phyloP scores from a whole-genome alignment of 108 stramenopile genomes.

The Parmales sp. region DNA sequence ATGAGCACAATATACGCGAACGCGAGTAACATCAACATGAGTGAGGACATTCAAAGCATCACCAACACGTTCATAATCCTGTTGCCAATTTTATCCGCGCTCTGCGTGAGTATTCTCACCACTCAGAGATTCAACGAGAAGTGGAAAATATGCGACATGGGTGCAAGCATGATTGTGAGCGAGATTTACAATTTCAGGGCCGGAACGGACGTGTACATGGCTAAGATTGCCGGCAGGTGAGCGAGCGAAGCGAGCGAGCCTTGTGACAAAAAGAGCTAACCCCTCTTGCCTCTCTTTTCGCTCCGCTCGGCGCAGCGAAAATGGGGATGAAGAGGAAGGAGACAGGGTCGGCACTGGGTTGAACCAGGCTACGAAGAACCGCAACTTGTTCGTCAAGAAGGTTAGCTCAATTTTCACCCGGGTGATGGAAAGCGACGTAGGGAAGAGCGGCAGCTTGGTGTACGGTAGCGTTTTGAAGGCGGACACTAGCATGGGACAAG shows the following conservation, averaged over 20 bases:
- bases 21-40: background rate
- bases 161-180: background rate
- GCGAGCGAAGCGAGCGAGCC: background rate
- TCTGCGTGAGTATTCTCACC: background rate
- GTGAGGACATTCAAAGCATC: background rate
- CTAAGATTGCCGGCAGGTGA: background rate
- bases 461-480: background rate
- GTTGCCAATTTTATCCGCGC: background rate
- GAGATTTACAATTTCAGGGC: slow-evolving; percentile 8
- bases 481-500: background rate
- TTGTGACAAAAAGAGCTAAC: too few species aligned
- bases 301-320: too few species aligned
- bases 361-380: background rate
- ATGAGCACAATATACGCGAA: background rate
- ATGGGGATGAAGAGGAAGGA: background rate
- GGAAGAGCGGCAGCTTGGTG: background rate
- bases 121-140: slow-evolving; percentile 5
- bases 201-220: background rate
- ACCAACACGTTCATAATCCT: background rate
- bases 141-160: slow-evolving; percentile 12
- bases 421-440: slow-evolving; percentile 11
- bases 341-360: background rate
- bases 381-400: slow-evolving; percentile 7
- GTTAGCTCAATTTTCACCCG: background rate
- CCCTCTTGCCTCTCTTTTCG: too few species aligned